Percentiles rank a stretch among this genome's conserved stretches.
These are phyloP conservation scores for Boletellus ananiceps DNA, from an alignment of 768 basidiomycete genomes.

Conservation along the genomic window DNA sequence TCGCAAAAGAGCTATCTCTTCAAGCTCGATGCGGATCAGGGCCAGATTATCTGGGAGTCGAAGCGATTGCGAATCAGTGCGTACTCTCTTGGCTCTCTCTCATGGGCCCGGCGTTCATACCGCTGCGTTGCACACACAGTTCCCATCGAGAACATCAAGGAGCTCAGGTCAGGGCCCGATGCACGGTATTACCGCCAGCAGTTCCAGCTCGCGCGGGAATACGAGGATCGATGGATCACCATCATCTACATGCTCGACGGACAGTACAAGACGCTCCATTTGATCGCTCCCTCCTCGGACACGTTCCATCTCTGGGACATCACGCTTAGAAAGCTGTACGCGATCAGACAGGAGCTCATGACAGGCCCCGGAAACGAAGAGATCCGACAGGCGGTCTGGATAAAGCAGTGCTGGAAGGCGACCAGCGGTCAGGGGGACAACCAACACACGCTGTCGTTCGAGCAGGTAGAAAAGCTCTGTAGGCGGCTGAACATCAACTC, in stretches of 20 bases:
- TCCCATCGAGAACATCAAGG: conserved; percentile 81
- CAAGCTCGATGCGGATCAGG: conserved; percentile 72
- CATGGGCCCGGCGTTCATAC: neutral
- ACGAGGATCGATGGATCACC: conserved; percentile 76
- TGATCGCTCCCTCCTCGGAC: conserved; percentile 65
- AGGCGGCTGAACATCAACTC: conserved; percentile 63
- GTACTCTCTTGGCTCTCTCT: conserved; percentile 23
- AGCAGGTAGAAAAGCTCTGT: conserved; percentile 69
- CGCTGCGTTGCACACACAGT: conserved; percentile 42
- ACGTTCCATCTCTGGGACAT: conserved; percentile 61
- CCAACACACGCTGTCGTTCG: conserved; percentile 62
- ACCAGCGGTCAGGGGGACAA: conserved; percentile 45
- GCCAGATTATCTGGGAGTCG: conserved; percentile 75
- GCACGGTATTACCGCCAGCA: conserved; percentile 68
- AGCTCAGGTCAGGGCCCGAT: conserved; percentile 71
- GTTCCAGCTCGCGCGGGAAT: conserved; percentile 57
- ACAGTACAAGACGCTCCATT: conserved; percentile 80
- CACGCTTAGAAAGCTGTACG: conserved; percentile 59
- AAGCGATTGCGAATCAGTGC: conserved; percentile 62
- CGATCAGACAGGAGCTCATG: conserved; percentile 67
- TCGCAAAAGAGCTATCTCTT: conserved; percentile 70
- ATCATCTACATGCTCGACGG: conserved; percentile 77
- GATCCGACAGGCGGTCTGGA: conserved; percentile 67
- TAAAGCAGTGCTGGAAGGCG: conserved; percentile 78
- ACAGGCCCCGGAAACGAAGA: conserved; percentile 60